A percentile compares a stretch with the other conserved stretches of the same genome.
These are phyloP conservation scores for Plectranthus barbatus DNA, from an alignment of 257 asterid genomes.

Conservation along the genomic window DNA sequence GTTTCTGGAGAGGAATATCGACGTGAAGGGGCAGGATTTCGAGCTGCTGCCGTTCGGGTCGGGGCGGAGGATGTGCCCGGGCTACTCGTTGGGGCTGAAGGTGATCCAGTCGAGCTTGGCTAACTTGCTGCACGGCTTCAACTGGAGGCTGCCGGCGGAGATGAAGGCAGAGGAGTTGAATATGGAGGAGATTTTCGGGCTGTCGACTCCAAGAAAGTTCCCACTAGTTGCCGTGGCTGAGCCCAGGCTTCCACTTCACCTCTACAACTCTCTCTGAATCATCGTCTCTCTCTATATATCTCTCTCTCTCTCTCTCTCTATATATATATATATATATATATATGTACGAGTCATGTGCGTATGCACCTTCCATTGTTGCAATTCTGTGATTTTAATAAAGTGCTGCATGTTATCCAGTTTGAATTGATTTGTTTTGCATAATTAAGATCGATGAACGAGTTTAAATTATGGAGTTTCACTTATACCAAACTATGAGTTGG, in stretches of 20 bases:
- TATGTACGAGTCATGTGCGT: no score
- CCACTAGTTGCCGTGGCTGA: conserved; percentile 28
- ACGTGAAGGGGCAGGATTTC: conserved; percentile 47
- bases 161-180: conserved; percentile 29
- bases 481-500: no score
- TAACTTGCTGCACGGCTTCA: conserved; percentile 42
- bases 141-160: conserved; percentile 32
- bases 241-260: conserved; percentile 32
- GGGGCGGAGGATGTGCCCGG: conserved; percentile 67
- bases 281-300: no score
- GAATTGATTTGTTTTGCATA: no score
- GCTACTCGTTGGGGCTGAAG: conserved; percentile 45
- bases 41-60: conserved; percentile 58
- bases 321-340: no score
- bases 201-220: conserved; percentile 38
- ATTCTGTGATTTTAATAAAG: no score
- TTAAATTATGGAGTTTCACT: no score
- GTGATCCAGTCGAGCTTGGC: conserved; percentile 52
- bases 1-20: conserved; percentile 35
- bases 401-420: no score
- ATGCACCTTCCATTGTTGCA: no score
- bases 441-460: no score
- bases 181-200: conserved; percentile 59
- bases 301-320: no score
- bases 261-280: conserved; percentile 17